Evolutionary conservation across 2,329 filamentous ascomycete genomes (phyloP).

Genomic region (Aspergillus hortae): DNA sequence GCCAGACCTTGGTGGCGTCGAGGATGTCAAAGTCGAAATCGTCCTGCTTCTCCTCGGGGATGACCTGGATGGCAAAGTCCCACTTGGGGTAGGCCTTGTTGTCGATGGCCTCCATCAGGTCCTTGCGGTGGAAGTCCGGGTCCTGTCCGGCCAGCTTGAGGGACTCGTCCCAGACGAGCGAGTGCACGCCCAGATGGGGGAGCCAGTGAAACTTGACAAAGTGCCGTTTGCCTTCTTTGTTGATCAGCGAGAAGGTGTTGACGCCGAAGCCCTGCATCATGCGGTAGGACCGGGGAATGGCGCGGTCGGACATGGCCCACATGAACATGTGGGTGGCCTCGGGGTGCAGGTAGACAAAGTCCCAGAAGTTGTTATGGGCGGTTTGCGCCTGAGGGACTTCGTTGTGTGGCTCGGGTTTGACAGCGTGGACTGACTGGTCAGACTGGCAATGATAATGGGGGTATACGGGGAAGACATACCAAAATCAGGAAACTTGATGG

Average conservation of each 20-base stretch:
- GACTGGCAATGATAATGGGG: no score
- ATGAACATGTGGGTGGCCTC: slow-evolving; percentile 34
- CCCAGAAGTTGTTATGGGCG: slow-evolving; percentile 52
- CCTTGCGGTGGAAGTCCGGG: slow-evolving; percentile 78
- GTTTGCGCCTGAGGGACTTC: slow-evolving; percentile 50
- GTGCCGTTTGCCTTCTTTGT: slow-evolving; percentile 30
- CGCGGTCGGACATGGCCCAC: slow-evolving; percentile 35
- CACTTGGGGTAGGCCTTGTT: slow-evolving; percentile 69
- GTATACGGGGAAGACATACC: no score
- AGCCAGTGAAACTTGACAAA: slow-evolving; percentile 36
- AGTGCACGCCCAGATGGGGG: slow-evolving; percentile 33
- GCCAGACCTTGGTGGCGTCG: slow-evolving; percentile 83
- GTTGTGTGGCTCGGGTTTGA: slow-evolving; percentile 40
- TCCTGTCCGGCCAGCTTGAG: slow-evolving; percentile 71
- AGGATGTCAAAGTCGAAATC: slow-evolving; percentile 83
- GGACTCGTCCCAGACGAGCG: slow-evolving; percentile 60
- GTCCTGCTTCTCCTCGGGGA: slow-evolving; percentile 67
- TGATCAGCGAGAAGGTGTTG: slow-evolving; percentile 33
- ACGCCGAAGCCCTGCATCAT: slow-evolving; percentile 39
- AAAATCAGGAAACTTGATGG: slow-evolving; percentile 40
- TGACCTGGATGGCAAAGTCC: slow-evolving; percentile 78
- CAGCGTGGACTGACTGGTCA: slow-evolving; percentile 27
- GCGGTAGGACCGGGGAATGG: slow-evolving; percentile 32
- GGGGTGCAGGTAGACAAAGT: slow-evolving; percentile 32
- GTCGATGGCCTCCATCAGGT: slow-evolving; percentile 71